Conservation (phyloP, 371 early-diverging fungal genomes). For the Rhizomucor miehei region DNA sequence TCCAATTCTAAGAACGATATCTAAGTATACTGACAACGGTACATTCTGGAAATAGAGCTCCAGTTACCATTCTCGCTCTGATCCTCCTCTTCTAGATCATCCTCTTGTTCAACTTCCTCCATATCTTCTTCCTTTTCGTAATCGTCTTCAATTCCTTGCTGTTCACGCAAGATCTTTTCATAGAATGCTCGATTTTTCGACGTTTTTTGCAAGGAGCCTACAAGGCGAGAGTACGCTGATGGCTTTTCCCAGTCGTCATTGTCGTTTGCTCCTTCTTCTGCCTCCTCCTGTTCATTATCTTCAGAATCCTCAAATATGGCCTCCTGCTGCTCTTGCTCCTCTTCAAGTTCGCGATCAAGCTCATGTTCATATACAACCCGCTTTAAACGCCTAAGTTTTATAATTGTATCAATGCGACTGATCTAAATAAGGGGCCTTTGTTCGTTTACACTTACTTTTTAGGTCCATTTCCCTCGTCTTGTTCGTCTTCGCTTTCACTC, state of each 20-base stretch:
- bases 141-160: slow-evolving; percentile 37
- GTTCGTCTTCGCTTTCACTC: slow-evolving; percentile 26
- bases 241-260: slow-evolving; percentile 48
- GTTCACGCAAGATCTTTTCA: slow-evolving; percentile 37
- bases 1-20: background rate
- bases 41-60: no score
- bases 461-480: slow-evolving; percentile 3
- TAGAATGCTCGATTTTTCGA: slow-evolving; percentile 46
- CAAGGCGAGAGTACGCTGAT: slow-evolving; percentile 42
- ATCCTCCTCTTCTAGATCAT: slow-evolving; percentile 9
- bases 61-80: no score
- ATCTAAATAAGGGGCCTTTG: no score
- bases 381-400: slow-evolving; percentile 27
- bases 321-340: slow-evolving; percentile 32
- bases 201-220: slow-evolving; percentile 42
- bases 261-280: slow-evolving; percentile 18
- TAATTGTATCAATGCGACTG: background rate
- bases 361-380: slow-evolving; percentile 52
- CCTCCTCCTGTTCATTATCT: slow-evolving; percentile 33
- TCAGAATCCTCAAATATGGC: slow-evolving; percentile 16
- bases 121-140: slow-evolving; percentile 11
- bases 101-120: slow-evolving; percentile 9
- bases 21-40: no score
- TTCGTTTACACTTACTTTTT: slow-evolving; percentile 13
- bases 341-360: slow-evolving; percentile 46